These are phyloP conservation scores for Gynostemma pentaphyllum DNA, from an alignment of 306 rosid species.

Conservation along the genomic window DNA sequence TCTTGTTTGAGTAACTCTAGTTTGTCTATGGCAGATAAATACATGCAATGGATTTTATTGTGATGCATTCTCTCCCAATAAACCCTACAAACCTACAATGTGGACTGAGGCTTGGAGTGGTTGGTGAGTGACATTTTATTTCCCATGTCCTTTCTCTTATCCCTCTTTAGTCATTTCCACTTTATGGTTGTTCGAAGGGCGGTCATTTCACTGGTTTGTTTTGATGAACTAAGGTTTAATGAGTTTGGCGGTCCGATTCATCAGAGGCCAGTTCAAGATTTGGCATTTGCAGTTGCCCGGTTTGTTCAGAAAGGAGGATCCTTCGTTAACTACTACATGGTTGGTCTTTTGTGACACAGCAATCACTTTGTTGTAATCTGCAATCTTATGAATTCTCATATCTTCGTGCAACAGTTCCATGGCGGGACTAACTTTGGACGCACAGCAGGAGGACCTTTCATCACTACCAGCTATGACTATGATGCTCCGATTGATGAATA, in stretches of 20 bases:
- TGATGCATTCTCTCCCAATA: constrained; percentile 80
- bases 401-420: constrained; percentile 47
- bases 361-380: constrained; percentile 2
- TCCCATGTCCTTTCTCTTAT: constrained; percentile 9
- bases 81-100: constrained; percentile 78
- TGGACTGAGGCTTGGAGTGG: constrained; percentile 99
- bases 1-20: constrained; percentile 16
- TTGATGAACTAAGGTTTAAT: constrained; percentile 49
- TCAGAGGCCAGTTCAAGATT: constrained; percentile 85
- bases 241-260: constrained; percentile 92
- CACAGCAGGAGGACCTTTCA: constrained; percentile 97
- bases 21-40: constrained; percentile 57
- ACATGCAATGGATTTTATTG: constrained; percentile 97
- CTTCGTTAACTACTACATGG: constrained; percentile 93
- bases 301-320: constrained; percentile 94
- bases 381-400: constrained; percentile 2
- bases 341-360: constrained; percentile 22
- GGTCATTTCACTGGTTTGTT: constrained; percentile 7
- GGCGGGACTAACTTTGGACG: constrained; percentile 99
- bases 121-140: constrained; percentile 46
- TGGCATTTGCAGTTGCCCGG: constrained; percentile 81
- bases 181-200: background rate
- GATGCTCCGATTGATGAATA: constrained; percentile 99
- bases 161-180: background rate
- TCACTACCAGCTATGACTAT: constrained; percentile 95